Percentiles rank a stretch among this genome's conserved stretches.
Evolutionary conservation across 106 monocot genomes (phyloP).

Genomic region (Posidonia australis): DNA sequence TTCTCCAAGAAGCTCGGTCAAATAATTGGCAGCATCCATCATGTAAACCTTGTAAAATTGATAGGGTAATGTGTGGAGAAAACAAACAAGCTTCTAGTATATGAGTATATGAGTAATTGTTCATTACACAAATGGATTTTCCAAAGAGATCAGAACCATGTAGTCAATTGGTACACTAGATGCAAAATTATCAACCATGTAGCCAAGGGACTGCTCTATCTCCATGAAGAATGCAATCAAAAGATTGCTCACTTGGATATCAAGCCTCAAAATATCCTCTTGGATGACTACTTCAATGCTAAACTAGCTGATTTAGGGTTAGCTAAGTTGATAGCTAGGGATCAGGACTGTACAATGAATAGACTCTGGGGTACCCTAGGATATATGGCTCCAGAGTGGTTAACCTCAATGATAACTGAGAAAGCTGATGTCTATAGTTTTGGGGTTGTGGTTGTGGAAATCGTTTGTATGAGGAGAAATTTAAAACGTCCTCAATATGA

Average conservation of each 20-base stretch:
- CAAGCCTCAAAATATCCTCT: too few species aligned
- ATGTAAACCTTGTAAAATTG: slow-evolving; percentile 25
- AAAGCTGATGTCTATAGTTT: too few species aligned
- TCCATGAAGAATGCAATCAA: slow-evolving; percentile 14
- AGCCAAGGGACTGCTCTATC: slow-evolving; percentile 10
- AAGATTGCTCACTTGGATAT: slow-evolving; percentile 12
- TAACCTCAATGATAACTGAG: too few species aligned
- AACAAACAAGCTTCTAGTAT: slow-evolving; percentile 23
- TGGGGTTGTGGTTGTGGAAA: too few species aligned
- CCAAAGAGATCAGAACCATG: not conserved
- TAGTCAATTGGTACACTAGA: slow-evolving; percentile 9
- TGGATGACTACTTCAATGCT: slow-evolving; percentile 1
- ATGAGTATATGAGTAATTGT: slow-evolving; percentile 24
- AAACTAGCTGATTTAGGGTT: slow-evolving; percentile 16
- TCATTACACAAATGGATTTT: slow-evolving; percentile 26
- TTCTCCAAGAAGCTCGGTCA: slow-evolving; percentile 36
- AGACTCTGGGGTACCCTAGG: too few species aligned
- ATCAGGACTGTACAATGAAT: slow-evolving; percentile 18
- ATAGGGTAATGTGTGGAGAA: slow-evolving; percentile 22
- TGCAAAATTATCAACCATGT: slow-evolving; percentile 11
- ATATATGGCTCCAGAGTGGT: too few species aligned
- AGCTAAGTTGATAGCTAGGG: slow-evolving; percentile 10
- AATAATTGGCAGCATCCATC: too few species aligned
- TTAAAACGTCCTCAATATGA: too few species aligned
- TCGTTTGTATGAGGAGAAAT: too few species aligned